These are phyloP conservation scores for Leucaena leucocephala DNA, from an alignment of 306 rosid species.

Conservation along the genomic window DNA sequence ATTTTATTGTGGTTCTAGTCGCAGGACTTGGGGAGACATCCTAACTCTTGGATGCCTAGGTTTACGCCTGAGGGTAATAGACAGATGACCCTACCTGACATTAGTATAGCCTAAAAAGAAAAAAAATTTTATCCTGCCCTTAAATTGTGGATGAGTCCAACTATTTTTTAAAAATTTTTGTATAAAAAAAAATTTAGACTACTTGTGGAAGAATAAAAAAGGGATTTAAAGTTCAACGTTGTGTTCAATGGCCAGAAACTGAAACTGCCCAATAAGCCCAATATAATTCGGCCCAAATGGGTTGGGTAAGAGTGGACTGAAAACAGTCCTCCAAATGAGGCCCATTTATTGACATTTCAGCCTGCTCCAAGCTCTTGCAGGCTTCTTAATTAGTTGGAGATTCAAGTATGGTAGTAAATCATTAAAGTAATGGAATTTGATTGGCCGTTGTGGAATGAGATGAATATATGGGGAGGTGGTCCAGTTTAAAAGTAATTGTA, in stretches of 20 bases:
- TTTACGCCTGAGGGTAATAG: too few relatives aligned
- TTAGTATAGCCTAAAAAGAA: too few relatives aligned
- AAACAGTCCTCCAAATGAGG: background rate
- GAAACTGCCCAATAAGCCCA: background rate
- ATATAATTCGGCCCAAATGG: background rate
- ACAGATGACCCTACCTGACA: too few relatives aligned
- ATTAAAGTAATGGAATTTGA: background rate
- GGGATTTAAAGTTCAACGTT: background rate
- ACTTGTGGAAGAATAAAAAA: too few relatives aligned
- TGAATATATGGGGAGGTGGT: background rate
- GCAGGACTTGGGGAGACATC: too few relatives aligned
- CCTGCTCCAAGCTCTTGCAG: background rate
- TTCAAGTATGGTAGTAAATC: background rate
- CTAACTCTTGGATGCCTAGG: too few relatives aligned
- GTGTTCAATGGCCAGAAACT: background rate
- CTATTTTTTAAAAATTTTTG: too few relatives aligned
- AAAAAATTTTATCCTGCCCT: too few relatives aligned
- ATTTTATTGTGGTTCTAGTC: too few relatives aligned
- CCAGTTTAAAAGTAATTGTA: background rate
- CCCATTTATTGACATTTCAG: background rate
- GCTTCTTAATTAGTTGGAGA: background rate
- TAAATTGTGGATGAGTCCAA: too few relatives aligned
- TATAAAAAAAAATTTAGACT: too few relatives aligned
- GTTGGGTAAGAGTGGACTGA: background rate
- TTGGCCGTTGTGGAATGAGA: background rate